phyloP scores from a whole-genome alignment of 2,329 filamentous ascomycete genomes.

The Scedosporium dehoogii region DNA sequence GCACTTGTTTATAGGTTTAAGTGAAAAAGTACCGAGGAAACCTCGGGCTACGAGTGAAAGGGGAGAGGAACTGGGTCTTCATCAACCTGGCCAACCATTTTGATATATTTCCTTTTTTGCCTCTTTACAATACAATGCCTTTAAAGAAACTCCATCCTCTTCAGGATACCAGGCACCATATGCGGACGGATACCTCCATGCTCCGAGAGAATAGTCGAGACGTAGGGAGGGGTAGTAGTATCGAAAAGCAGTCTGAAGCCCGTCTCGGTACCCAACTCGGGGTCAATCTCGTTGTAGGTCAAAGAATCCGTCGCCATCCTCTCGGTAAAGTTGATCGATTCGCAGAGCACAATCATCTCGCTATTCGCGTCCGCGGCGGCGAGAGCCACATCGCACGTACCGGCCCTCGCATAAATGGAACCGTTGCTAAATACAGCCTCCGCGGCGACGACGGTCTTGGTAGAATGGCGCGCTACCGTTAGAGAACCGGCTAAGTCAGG shows the following conservation, averaged over 20 bases:
- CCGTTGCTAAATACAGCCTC: slow-evolving; percentile 96
- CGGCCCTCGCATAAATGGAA: slow-evolving; percentile 75
- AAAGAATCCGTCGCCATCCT: slow-evolving; percentile 86
- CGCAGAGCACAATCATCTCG: slow-evolving; percentile 81
- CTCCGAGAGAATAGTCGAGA: slow-evolving; percentile 85
- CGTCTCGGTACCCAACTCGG: slow-evolving; percentile 49
- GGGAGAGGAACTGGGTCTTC: too few species aligned
- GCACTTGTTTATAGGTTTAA: too few species aligned
- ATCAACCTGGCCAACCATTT: not conserved
- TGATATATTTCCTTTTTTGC: not conserved
- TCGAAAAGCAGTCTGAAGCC: slow-evolving; percentile 71
- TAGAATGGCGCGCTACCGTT: slow-evolving; percentile 56
- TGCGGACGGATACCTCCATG: slow-evolving; percentile 41
- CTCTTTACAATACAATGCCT: not conserved
- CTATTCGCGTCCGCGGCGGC: slow-evolving; percentile 66
- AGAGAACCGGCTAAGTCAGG: slow-evolving; percentile 66
- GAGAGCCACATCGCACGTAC: slow-evolving; percentile 80
- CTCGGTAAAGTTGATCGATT: slow-evolving; percentile 85
- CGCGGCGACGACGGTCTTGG: slow-evolving; percentile 76
- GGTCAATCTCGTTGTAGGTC: slow-evolving; percentile 87
- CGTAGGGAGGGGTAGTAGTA: slow-evolving; percentile 76
- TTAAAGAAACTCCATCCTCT: slow-evolving; percentile 10
- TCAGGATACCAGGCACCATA: slow-evolving; percentile 8
- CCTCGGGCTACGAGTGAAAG: too few species aligned
- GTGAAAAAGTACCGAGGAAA: too few species aligned